These are phyloP conservation scores for Lycium ferocissimum DNA, from an alignment of 257 asterid genomes.

Conservation along the genomic window DNA sequence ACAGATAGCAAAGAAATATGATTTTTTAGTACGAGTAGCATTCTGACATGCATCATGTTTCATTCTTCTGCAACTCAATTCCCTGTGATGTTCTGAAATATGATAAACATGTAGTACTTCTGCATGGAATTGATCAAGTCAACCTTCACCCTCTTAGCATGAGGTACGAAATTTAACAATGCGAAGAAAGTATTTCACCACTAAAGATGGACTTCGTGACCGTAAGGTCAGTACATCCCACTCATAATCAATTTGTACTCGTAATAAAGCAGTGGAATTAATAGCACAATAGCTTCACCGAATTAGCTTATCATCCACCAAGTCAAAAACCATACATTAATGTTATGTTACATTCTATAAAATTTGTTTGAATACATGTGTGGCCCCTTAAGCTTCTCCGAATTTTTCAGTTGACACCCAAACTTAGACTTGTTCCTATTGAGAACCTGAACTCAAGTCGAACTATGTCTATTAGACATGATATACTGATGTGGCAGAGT, in stretches of 20 bases:
- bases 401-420: too few relatives aligned
- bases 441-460: too few relatives aligned
- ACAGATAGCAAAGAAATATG: slow-evolving; percentile 12
- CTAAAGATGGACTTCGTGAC: neutral
- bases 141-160: slow-evolving; percentile 5
- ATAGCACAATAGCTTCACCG: neutral
- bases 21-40: slow-evolving; percentile 14
- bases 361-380: neutral
- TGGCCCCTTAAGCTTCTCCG: too few relatives aligned
- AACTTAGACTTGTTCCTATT: too few relatives aligned
- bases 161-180: neutral
- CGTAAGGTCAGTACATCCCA: slow-evolving; percentile 18
- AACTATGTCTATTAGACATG: too few relatives aligned
- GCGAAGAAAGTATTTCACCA: neutral
- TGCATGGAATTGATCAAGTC: neutral
- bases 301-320: slow-evolving; percentile 2
- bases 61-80: neutral
- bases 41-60: neutral
- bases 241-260: slow-evolving; percentile 7
- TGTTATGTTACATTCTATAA: neutral
- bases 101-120: neutral
- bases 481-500: too few relatives aligned
- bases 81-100: neutral
- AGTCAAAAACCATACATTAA: slow-evolving; percentile 21
- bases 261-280: neutral